Evolutionary conservation across 768 basidiomycete genomes (phyloP), one percentile per base, ranked within the genome.

Genomic region (Megacollybia marginata): DNA sequence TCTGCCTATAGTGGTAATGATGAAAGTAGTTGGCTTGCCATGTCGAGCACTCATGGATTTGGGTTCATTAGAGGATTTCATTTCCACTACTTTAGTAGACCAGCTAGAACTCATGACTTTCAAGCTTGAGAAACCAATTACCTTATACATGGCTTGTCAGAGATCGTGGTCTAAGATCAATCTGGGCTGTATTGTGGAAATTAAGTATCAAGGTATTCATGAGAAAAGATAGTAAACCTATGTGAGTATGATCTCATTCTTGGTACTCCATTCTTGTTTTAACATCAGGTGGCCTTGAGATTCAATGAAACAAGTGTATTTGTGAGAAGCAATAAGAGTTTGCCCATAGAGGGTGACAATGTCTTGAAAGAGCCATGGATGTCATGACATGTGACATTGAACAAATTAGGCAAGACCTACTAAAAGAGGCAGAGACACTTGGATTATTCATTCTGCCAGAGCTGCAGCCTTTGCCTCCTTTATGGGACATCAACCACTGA

Each of bases 401-500:
- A 0, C 13, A 47, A n/a, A 50, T 50, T 9, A 33, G 60, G 0
- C 4, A 54, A 16, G 42, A 58, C 12, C 44, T 69, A 1, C 32
- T 46, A 0, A 34, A 57, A 16, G 60, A 68, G 48, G 58, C 64
- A 0, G 28, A 48, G 15, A 55, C 57, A 9, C 45, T 59, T 2
- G 38, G 38, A 1, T 42, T 64, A 1, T 70, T 61, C 44, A 61
- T 57, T 35, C 46, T 54, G 8, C 62, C 59, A 0, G 51, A 46
- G 4, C 62, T 68, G 7, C 66, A 63, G 0, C 57, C 57, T 0
- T 44, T 71, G 3, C 73, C 75, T 0, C 72, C 69, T 0, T 46
- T 71, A 4, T 28, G 66, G 1, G 68, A 49, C 0, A 68, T 76
- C 1, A 75, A 76, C 51, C 72, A 76, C 48, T 23, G 67, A 74